Conservation (phyloP, 345 rosid species). For the Barbarea vulgaris region DNA sequence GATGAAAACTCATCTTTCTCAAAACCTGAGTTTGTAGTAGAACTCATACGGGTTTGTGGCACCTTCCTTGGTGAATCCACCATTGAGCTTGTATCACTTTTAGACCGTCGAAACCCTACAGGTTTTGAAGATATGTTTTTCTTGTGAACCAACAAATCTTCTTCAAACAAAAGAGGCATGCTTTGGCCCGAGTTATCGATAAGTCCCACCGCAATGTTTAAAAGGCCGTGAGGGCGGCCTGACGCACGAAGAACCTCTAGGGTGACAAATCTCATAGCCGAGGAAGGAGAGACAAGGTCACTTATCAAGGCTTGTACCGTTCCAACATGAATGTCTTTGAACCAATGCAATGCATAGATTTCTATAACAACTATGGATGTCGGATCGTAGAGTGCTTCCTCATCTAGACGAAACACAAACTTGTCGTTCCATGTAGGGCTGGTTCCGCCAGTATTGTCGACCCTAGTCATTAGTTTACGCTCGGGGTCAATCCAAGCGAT, state of each 20-base stretch:
- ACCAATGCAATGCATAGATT: slow-evolving; percentile 80
- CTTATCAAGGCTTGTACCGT: slow-evolving; percentile 70
- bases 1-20: slow-evolving; percentile 41
- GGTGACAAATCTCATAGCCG: slow-evolving; percentile 62
- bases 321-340: slow-evolving; percentile 78
- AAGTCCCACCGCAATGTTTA: slow-evolving; percentile 73
- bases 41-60: slow-evolving; percentile 34
- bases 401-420: slow-evolving; percentile 85
- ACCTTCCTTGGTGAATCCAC: slow-evolving; percentile 34
- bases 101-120: slow-evolving; percentile 61
- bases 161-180: slow-evolving; percentile 63
- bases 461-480: slow-evolving; percentile 67
- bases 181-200: slow-evolving; percentile 82
- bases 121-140: slow-evolving; percentile 55
- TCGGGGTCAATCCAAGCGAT: slow-evolving; percentile 84
- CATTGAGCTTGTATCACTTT: slow-evolving; percentile 82
- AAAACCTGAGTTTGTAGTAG: slow-evolving; percentile 45
- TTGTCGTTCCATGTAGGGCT: slow-evolving; percentile 95
- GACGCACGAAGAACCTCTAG: slow-evolving; percentile 83
- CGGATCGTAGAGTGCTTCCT: slow-evolving; percentile 56
- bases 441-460: slow-evolving; percentile 61
- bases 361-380: slow-evolving; percentile 85
- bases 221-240: slow-evolving; percentile 83
- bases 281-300: slow-evolving; percentile 55
- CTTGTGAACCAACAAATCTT: slow-evolving; percentile 40